phyloP scores from a whole-genome alignment of 257 asterid genomes.

The Solanum medicagineum region DNA sequence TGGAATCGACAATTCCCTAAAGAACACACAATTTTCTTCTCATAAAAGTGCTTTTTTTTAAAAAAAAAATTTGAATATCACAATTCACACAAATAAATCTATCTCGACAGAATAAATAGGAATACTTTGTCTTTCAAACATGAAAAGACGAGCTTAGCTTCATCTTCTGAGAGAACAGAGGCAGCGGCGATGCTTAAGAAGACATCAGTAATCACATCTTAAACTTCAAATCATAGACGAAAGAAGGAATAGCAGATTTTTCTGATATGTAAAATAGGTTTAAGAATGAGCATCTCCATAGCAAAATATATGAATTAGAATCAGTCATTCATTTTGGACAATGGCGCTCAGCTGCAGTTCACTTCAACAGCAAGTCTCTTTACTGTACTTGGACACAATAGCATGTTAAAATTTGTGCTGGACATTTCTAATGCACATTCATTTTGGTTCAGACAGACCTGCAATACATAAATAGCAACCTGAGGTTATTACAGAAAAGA shows the following conservation, averaged over 20 bases:
- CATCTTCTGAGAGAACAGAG: neutral
- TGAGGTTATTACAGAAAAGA: neutral
- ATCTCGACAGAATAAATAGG: neutral
- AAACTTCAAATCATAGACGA: neutral
- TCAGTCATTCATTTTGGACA: neutral
- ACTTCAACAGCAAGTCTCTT: conserved; percentile 56
- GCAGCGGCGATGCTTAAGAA: neutral
- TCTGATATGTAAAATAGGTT: neutral
- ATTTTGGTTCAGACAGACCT: conserved; percentile 51
- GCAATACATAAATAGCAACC: conserved; percentile 1
- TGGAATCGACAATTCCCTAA: neutral
- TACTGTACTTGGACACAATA: conserved; percentile 25
- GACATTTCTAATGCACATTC: conserved; percentile 30
- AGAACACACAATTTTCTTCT: neutral
- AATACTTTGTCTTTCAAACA: neutral
- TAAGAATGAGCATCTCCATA: neutral
- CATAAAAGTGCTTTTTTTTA: neutral
- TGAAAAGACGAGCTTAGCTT: neutral
- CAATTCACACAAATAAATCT: neutral
- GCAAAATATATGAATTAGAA: neutral
- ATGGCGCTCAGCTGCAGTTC: conserved; percentile 19
- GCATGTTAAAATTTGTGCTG: conserved; percentile 21
- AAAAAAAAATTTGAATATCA: neutral
- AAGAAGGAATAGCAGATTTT: neutral
- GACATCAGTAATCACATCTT: neutral